These are phyloP conservation scores for Coemansia biformis DNA, from an alignment of 192 early-diverging fungal species.

Conservation along the genomic window DNA sequence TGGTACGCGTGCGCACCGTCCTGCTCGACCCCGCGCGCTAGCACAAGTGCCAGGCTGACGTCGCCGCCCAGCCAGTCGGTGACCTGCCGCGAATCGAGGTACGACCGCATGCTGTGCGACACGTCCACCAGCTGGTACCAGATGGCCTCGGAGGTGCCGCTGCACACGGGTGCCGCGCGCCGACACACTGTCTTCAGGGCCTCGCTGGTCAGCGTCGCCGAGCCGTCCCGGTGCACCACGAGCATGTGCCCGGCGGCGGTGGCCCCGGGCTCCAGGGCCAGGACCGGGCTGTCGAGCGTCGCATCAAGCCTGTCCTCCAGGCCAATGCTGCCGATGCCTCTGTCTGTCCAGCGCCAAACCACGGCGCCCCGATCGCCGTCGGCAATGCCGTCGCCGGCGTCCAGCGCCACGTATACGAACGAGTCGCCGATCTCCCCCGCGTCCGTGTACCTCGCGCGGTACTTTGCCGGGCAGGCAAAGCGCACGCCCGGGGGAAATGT, in stretches of 20 bases:
- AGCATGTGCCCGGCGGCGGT: conserved; percentile 28
- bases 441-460: conserved; percentile 15
- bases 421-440: conserved; percentile 8
- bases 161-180: conserved; percentile 8
- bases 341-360: conserved; percentile 49
- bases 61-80: conserved; percentile 42
- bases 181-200: conserved; percentile 12
- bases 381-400: conserved; percentile 18
- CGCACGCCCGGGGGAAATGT: conserved; percentile 42
- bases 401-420: conserved; percentile 33
- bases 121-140: conserved; percentile 48
- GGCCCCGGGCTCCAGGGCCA: conserved; percentile 34
- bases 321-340: conserved; percentile 42
- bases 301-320: conserved; percentile 37
- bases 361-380: conserved; percentile 11
- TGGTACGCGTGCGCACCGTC: conserved; percentile 13
- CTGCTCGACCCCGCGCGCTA: conserved; percentile 14
- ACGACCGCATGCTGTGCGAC: conserved; percentile 49
- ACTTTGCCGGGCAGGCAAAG: conserved; percentile 49
- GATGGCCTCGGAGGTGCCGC: conserved; percentile 10
- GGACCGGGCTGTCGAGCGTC: conserved; percentile 11
- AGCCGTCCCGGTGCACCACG: conserved; percentile 31
- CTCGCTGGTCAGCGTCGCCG: conserved; percentile 20
- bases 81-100: conserved; percentile 47
- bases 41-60: conserved; percentile 21